Base-by-base conservation (phyloP, 441 rosid species). In the Brassica balearica region DNA sequence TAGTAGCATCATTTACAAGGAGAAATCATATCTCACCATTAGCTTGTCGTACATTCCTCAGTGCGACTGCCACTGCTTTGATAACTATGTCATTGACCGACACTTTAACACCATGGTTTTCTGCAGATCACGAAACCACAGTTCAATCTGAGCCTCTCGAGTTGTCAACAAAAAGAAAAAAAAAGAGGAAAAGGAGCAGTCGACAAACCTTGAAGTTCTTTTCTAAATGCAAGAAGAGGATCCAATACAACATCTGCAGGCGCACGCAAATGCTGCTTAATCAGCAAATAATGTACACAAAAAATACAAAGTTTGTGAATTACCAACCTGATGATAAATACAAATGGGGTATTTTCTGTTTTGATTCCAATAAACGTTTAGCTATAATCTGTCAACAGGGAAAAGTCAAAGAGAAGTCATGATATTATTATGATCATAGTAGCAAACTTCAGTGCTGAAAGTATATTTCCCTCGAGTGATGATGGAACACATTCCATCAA, bases 1-100 rank as follows among this genome's bases (percentile, higher is more conserved):
- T 43, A 19, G 38, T 15, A 60, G 69, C 23, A 36, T 61, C 41
- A 60, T 51, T 67, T 38, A 72, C 43, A 32, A 68, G 43, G 73
- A 74, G 27, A 74, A 36, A 22, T 62, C 62, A 73, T 61, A 80
- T 73, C 89, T 89, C 85, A 96, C 99, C 98, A 87, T 96, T 96
- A 77, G 99, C 97, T 78, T 89, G 92, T 2, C 90, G 91, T 77
- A 90, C 93, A 84, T 90, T 92, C 83, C 91, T 88, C 68, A 96
- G 86, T 61, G 97, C 89, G 60, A 92, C 73, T 62, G 99, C 93
- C 73, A 93, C 96, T 71, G 93, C 97, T 89, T 96, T 93, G 77
- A 93, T 93, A 84, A 93, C 92, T 83, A 93, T 91, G 87, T 96
- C 99, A 83, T 96, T 96, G 53, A 96, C 97, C 14, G 98, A 96